Evolutionary conservation across 176 grass and related monocot genomes (phyloP), one percentile per base, ranked within the genome.

Genomic region (Echinochloa phyllopogon): DNA sequence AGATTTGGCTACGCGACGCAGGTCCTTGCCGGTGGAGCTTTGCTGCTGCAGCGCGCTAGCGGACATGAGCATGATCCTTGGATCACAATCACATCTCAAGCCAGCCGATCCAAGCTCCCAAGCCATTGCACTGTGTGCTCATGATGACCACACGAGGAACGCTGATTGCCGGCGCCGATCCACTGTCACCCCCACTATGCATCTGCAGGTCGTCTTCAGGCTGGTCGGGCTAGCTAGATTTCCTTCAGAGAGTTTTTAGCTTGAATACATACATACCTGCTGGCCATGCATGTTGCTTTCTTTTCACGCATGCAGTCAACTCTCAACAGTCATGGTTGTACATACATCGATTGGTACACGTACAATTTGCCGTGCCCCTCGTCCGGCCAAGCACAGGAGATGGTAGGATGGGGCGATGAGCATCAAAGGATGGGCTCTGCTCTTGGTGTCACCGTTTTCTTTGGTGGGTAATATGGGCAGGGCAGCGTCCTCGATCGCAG

Each of bases 401-500:
- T 14, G 53, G 4, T 49, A 20, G 65, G 17, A 33, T 33, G 29
- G 29, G 29, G 29, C 29, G 29, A 33, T 16, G 48, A 37, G 48
- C 29, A 36, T 20, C 45, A 2, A 62, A 27, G 13, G 62, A 33
- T 29, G 41, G 25, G 0, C 2, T 40, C 38, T 57, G 37, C 0
- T 41, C 52, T 57, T 76, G 10, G 73, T 57, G 74, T 24, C 76
- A 27, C 58, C 57, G 42, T 63, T 63, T 78, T 78, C 14, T 63
- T 78, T 20, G 75, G 40, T 63, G 57, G 21, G 38, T 12, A 27
- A 15, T 16, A 48, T 3, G 12, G 11, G 21, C n/a, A 73, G 37
- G 6, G 60, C 58, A 25, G 23, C 10, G 23, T 25, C 23, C 58
- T 20, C n/a, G n/a, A n/a, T n/a, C n/a, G n/a, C n/a, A n/a, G n/a